phyloP scores from a whole-genome alignment of 164 flowering plant species.

The Berberis thunbergii region DNA sequence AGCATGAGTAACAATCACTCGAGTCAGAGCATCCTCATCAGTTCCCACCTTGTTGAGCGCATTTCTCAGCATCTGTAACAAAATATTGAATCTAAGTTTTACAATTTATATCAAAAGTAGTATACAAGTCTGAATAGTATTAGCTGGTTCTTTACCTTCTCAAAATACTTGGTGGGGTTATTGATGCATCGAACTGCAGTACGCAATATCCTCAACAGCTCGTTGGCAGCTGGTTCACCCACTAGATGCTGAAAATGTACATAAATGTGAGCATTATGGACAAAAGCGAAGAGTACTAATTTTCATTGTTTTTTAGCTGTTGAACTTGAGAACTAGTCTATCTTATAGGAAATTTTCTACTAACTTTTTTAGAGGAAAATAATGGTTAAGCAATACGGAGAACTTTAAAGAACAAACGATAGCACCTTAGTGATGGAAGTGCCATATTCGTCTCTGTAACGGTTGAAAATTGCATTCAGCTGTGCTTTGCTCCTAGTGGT shows the following conservation, averaged over 20 bases:
- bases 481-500: conserved; percentile 81
- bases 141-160: not conserved
- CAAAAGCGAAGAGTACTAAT: no score
- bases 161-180: conserved; percentile 50
- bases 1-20: conserved; percentile 65
- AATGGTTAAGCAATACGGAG: not conserved
- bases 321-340: no score
- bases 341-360: no score
- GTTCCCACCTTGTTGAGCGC: conserved; percentile 48
- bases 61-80: conserved; percentile 29
- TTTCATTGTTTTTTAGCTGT: no score
- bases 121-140: no score
- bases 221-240: conserved; percentile 16
- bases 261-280: not conserved
- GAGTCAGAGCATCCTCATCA: conserved; percentile 60
- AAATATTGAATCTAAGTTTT: not conserved
- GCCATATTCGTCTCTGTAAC: conserved; percentile 50
- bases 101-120: not conserved
- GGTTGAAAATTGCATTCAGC: conserved; percentile 62
- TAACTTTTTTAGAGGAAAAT: not conserved
- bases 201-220: conserved; percentile 33
- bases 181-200: conserved; percentile 42
- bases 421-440: conserved; percentile 52
- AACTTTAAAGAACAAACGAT: not conserved
- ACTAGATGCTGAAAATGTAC: not conserved